Base-by-base conservation (phyloP, 768 basidiomycete genomes). In the Trametopsis cervina region DNA sequence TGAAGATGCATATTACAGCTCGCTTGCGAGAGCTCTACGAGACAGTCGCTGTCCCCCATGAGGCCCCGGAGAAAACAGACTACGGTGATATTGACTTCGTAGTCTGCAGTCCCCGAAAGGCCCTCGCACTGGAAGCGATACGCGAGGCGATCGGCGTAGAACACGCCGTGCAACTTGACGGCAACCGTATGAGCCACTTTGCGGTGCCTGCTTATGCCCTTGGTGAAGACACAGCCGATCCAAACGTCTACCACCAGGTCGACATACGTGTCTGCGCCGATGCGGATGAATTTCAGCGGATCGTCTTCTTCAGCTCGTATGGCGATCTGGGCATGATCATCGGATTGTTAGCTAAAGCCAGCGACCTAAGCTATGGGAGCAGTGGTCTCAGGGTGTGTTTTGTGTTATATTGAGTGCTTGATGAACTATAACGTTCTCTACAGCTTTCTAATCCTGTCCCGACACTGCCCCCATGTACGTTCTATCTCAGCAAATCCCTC, bases 301-400 rank as follows among this genome's bases (percentile, higher is more conserved):
- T 76, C 13, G 58, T 70, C 20, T 76, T 84, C 62, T 76, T 76
- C 56, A 72, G 78, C 49, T 74, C 77, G 1, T 86, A 85, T 55
- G 85, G 85, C 7, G 85, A 86, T 55, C 68, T 86, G 15, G 81
- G 80, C 0, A 83, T 85, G 76, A 82, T 87, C 13, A 61, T 87
- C 41, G 75, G 78, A 9, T 60, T 81, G 12, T 61, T 86, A 15
- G 74, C 70, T 7, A 70, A 72, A 35, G 75, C 75, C 45, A 64
- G 64, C 40, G 79, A 82, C 2, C 54, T 87, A 2, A 57, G 63
- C 2, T 60, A 82, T 0, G 76, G 77, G 4, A 64, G 63, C 20
- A 69, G 76, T 37, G 85, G 84, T 0, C 60, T 87, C 17, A 83
- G 77, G 71, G 84, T 82, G 36, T 44, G 61, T 20, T n/a, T n/a